phyloP scores from a whole-genome alignment of 2,329 filamentous ascomycete species.

The Aureobasidium sp. region DNA sequence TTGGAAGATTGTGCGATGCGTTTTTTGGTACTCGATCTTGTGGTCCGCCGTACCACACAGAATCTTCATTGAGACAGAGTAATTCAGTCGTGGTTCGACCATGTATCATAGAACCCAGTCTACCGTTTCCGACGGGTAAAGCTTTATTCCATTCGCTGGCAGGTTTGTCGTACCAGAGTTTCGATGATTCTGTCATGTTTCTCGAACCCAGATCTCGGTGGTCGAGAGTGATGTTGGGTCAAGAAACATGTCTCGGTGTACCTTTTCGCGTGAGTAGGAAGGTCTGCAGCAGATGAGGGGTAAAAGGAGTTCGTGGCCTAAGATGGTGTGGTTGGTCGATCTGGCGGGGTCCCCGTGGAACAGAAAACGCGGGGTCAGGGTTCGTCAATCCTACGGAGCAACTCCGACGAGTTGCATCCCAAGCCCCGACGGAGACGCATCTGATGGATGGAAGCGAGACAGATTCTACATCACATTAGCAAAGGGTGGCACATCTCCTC shows the following conservation, averaged over 20 bases:
- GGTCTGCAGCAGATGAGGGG: background rate
- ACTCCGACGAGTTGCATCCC: background rate
- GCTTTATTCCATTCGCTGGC: constrained; percentile 32
- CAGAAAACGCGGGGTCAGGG: background rate
- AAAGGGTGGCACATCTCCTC: background rate
- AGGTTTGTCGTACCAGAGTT: constrained; percentile 23
- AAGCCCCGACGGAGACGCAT: no score
- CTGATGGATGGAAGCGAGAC: background rate
- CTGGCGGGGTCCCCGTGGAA: background rate
- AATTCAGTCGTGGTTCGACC: constrained; percentile 37
- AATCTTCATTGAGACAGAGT: constrained; percentile 42
- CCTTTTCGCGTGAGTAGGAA: background rate
- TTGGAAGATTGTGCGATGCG: constrained; percentile 26
- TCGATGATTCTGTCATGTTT: background rate
- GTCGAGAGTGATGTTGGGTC: no score
- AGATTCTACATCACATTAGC: background rate
- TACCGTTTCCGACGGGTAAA: constrained; percentile 43
- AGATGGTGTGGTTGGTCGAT: background rate
- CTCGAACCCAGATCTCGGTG: background rate
- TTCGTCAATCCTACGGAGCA: background rate
- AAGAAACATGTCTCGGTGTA: background rate
- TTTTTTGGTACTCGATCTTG: constrained; percentile 37
- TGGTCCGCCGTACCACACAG: constrained; percentile 40
- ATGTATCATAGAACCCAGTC: constrained; percentile 40
- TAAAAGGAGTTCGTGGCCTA: background rate